These are phyloP conservation scores for Leishmania gerbilli DNA, from an alignment of 208 protist genomes.

Conservation along the genomic window DNA sequence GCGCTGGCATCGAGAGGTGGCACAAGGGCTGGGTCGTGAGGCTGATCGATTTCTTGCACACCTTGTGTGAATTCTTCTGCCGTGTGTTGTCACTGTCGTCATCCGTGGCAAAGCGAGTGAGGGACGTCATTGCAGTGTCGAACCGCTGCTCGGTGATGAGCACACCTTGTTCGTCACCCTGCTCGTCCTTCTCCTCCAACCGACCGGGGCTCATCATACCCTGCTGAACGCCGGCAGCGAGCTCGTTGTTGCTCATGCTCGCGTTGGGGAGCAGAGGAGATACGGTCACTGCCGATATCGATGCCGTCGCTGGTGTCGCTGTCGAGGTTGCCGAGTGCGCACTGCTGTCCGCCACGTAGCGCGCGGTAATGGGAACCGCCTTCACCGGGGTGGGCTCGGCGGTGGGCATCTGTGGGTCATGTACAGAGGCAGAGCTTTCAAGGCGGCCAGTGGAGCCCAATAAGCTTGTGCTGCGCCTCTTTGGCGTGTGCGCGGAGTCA, in stretches of 20 bases:
- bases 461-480: background rate
- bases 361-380: conserved; percentile 27
- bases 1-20: conserved; percentile 6
- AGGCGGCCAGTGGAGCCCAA: conserved; percentile 8
- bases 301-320: background rate
- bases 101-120: background rate
- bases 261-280: background rate
- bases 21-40: background rate
- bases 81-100: conserved; percentile 2
- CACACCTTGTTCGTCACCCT: background rate
- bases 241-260: background rate
- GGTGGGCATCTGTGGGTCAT: conserved; percentile 38
- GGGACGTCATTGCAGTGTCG: too few species aligned
- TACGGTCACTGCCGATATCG: background rate
- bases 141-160: background rate
- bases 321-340: background rate
- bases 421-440: conserved; percentile 17
- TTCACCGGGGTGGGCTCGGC: conserved; percentile 50
- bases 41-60: background rate
- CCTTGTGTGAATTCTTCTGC: background rate
- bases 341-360: conserved; percentile 28
- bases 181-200: too few species aligned
- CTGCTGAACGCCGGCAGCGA: background rate
- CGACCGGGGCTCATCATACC: background rate
- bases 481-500: conserved; percentile 7